A percentile compares a stretch with the other conserved stretches of the same genome.
Conservation (phyloP, 768 basidiomycete species). For the Tylopilus felleus region DNA sequence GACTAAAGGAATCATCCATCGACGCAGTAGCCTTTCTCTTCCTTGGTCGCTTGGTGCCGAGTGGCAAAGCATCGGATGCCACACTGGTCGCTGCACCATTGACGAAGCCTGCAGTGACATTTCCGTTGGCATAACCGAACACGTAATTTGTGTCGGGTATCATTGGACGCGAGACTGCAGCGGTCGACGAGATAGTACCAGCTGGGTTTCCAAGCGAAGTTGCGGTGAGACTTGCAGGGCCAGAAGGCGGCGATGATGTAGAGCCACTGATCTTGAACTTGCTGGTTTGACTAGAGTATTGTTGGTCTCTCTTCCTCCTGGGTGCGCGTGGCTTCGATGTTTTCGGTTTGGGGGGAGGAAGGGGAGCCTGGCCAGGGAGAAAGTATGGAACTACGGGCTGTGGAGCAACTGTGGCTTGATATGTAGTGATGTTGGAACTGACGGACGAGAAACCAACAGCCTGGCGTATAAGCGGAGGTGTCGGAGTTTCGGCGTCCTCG, state of each 20-base stretch:
- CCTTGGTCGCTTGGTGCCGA: constrained; percentile 10
- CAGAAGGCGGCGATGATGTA: constrained; percentile 30
- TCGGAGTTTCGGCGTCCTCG: constrained; percentile 43
- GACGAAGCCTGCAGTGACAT: neutral
- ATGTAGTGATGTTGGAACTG: constrained; percentile 28
- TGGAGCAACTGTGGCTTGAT: constrained; percentile 24
- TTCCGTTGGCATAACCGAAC: constrained; percentile 2
- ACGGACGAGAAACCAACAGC: constrained; percentile 49
- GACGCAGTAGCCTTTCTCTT: constrained; percentile 3
- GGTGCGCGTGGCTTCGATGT: constrained; percentile 24
- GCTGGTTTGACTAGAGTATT: constrained; percentile 45
- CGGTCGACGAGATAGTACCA: neutral
- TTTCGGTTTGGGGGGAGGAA: constrained; percentile 23
- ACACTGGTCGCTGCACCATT: neutral
- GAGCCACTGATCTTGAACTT: constrained; percentile 45
- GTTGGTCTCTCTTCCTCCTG: constrained; percentile 33
- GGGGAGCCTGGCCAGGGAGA: constrained; percentile 52
- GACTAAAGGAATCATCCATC: neutral
- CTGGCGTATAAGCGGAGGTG: constrained; percentile 57
- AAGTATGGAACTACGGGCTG: constrained; percentile 34
- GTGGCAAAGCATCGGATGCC: neutral
- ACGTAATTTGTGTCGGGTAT: neutral
- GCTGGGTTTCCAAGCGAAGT: constrained; percentile 24
- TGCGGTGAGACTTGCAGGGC: constrained; percentile 32
- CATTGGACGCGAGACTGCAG: neutral